Evolutionary conservation across 2,329 filamentous ascomycete species (phyloP).

Genomic region (Ceratocystis smalleyi): DNA sequence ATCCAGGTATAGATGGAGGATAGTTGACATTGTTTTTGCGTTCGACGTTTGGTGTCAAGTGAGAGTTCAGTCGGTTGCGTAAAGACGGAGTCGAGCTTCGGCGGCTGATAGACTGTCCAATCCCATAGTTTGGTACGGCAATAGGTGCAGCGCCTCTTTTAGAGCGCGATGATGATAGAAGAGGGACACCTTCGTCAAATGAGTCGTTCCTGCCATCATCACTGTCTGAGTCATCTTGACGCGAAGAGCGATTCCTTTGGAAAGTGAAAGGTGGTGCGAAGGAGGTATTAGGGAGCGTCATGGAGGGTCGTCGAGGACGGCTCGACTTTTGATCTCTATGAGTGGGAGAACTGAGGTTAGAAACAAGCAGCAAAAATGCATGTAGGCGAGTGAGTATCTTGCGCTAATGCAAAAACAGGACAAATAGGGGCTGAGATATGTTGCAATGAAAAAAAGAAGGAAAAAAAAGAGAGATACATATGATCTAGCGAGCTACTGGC

Average conservation of each 20-base stretch:
- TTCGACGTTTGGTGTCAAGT: slow-evolving; percentile 7
- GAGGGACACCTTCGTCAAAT: slow-evolving; percentile 37
- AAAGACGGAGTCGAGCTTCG: slow-evolving; percentile 37
- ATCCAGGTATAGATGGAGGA: slow-evolving; percentile 51
- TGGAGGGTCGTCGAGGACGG: slow-evolving; percentile 47
- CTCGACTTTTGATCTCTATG: slow-evolving; percentile 43
- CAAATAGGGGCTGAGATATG: background rate
- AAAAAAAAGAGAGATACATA: background rate
- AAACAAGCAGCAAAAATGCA: background rate
- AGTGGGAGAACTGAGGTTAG: background rate
- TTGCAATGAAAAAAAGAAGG: background rate
- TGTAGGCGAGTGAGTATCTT: background rate
- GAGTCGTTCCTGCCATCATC: slow-evolving; percentile 35
- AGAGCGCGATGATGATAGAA: slow-evolving; percentile 32
- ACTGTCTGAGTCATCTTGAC: slow-evolving; percentile 22
- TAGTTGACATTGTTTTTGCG: slow-evolving; percentile 48
- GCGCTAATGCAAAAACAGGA: slow-evolving; percentile 27
- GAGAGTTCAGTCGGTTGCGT: slow-evolving; percentile 9
- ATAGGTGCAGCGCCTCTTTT: slow-evolving; percentile 19
- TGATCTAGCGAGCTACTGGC: background rate
- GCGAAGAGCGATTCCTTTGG: slow-evolving; percentile 18
- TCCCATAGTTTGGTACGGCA: slow-evolving; percentile 28
- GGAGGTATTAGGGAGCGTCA: slow-evolving; percentile 21
- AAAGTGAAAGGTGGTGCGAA: slow-evolving; percentile 22
- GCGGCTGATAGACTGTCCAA: slow-evolving; percentile 27